These are phyloP conservation scores for Anthostomella pinea DNA, from an alignment of 2,329 filamentous ascomycete species.

Conservation along the genomic window DNA sequence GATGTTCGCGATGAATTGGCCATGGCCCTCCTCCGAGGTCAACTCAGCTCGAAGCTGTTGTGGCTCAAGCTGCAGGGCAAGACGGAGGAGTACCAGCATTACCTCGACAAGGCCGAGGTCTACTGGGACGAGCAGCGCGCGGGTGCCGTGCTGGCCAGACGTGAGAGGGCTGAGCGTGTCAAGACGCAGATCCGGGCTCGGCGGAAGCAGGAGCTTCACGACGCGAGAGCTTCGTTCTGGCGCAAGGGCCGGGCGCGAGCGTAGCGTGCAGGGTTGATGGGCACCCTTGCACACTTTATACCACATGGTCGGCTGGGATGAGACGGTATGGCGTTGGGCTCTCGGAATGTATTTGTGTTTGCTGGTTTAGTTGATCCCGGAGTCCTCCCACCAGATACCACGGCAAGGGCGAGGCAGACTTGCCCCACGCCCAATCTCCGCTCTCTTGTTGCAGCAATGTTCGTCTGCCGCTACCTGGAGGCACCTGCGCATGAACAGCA, in stretches of 20 bases:
- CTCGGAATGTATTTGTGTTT: conserved; percentile 21
- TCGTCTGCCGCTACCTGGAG: not conserved
- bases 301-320: conserved; percentile 22
- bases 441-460: too few species aligned
- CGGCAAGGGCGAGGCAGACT: conserved; percentile 7
- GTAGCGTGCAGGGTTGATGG: conserved; percentile 5
- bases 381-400: conserved; percentile 10
- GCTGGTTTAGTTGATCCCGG: conserved; percentile 16
- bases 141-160: conserved; percentile 30
- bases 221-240: conserved; percentile 25
- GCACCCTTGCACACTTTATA: conserved; percentile 18
- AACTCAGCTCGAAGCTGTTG: conserved; percentile 54
- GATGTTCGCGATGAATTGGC: conserved; percentile 40
- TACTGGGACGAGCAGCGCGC: conserved; percentile 39
- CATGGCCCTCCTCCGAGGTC: conserved; percentile 49
- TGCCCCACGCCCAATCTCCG: conserved; percentile 4
- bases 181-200: conserved; percentile 28
- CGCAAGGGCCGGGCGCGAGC: conserved; percentile 17
- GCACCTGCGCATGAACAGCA: too few species aligned
- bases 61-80: conserved; percentile 55
- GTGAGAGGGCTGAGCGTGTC: conserved; percentile 26
- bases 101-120: conserved; percentile 45
- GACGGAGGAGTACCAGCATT: conserved; percentile 43
- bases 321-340: conserved; percentile 29
- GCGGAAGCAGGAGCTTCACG: conserved; percentile 24